A percentile compares a stretch with the other conserved stretches of the same genome.
Evolutionary conservation across 768 basidiomycete species (phyloP).

Genomic region (Rhizopogon roseolus): DNA sequence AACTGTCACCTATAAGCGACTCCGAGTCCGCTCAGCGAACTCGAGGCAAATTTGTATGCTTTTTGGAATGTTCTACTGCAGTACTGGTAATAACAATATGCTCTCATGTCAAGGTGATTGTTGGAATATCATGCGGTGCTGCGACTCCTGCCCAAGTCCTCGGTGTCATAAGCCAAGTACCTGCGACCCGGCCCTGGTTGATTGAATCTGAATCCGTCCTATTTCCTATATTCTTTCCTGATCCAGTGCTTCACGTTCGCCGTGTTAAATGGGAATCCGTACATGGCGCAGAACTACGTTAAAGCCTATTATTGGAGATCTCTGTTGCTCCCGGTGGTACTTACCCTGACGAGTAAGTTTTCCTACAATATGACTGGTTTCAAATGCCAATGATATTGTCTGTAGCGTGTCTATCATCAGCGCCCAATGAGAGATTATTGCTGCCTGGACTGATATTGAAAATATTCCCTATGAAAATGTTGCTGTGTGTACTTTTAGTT

Average conservation of each 20-base stretch:
- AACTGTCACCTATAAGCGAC: too few species aligned
- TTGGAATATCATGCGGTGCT: too few species aligned
- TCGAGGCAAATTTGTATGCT: too few species aligned
- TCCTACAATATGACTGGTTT: neutral
- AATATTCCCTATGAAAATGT: conserved; percentile 18
- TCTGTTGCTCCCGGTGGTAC: conserved; percentile 13
- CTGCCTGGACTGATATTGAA: conserved; percentile 16
- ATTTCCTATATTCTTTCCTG: neutral
- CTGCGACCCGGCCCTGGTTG: conserved; percentile 12
- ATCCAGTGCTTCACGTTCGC: conserved; percentile 1
- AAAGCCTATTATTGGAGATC: conserved; percentile 16
- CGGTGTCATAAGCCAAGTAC: conserved; percentile 3
- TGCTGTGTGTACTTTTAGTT: conserved; percentile 4
- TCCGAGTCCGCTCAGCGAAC: too few species aligned
- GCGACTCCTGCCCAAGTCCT: conserved; percentile 8
- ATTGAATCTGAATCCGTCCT: conserved; percentile 3
- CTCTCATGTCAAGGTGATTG: too few species aligned
- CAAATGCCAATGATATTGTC: neutral
- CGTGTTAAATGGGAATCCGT: conserved; percentile 14
- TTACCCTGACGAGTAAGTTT: conserved; percentile 13
- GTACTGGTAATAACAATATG: too few species aligned
- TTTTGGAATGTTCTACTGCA: too few species aligned
- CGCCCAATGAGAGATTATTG: conserved; percentile 13
- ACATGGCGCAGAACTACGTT: conserved; percentile 18
- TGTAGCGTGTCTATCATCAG: conserved; percentile 6